These are phyloP conservation scores for Solanum hybrid DNA, from an alignment of 305 asterid genomes.

Conservation along the genomic window DNA sequence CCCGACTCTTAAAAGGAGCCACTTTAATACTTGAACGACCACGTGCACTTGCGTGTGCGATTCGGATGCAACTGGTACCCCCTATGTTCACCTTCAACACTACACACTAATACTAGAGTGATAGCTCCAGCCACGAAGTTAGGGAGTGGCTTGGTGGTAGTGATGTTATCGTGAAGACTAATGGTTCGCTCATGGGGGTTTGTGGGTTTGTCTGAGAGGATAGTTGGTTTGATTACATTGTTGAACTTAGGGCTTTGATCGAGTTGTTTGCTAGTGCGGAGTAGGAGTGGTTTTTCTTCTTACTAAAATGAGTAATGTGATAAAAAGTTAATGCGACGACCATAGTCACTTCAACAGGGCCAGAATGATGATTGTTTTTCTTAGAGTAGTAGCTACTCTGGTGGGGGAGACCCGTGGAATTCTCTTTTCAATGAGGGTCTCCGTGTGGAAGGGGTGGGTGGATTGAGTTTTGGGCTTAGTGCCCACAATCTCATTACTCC, in stretches of 20 bases:
- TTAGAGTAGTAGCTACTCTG: neutral
- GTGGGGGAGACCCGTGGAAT: neutral
- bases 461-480: neutral
- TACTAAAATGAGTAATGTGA: too few species aligned
- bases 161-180: neutral
- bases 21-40: too few species aligned
- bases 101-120: neutral
- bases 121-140: neutral
- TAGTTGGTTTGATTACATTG: neutral
- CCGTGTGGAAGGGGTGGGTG: neutral
- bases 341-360: too few species aligned
- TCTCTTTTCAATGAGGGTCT: neutral
- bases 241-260: too few species aligned
- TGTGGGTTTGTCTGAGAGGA: neutral
- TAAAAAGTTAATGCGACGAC: too few species aligned
- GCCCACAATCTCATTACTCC: too few species aligned
- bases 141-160: neutral
- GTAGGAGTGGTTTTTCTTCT: too few species aligned
- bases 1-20: too few species aligned
- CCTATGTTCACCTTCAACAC: neutral
- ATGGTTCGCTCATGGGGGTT: too few species aligned
- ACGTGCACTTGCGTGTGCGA: too few species aligned
- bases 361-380: neutral
- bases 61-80: too few species aligned
- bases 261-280: too few species aligned